These are phyloP conservation scores for Candida sanyiensis DNA, from an alignment of 805 yeast species.

Conservation along the genomic window DNA sequence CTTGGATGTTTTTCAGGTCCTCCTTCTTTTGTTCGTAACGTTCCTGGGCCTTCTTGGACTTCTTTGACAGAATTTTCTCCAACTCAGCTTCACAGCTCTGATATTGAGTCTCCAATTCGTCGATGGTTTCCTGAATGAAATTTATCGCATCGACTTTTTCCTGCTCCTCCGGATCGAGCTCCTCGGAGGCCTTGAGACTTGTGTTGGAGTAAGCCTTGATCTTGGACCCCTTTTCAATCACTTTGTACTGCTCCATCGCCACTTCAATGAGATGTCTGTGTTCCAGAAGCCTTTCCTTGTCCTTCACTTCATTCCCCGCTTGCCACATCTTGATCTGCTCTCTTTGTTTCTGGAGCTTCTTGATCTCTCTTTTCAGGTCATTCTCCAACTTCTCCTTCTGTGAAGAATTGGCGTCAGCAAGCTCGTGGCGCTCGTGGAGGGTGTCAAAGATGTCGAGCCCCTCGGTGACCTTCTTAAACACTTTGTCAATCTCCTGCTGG, in stretches of 20 bases:
- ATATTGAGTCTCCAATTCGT: constrained; percentile 72
- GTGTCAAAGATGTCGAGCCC: constrained; percentile 82
- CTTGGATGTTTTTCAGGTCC: constrained; percentile 55
- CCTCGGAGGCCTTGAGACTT: constrained; percentile 66
- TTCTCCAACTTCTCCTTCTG: constrained; percentile 89
- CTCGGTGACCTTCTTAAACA: constrained; percentile 82
- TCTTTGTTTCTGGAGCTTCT: constrained; percentile 84
- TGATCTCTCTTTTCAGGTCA: constrained; percentile 90
- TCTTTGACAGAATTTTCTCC: constrained; percentile 47
- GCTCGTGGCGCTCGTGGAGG: constrained; percentile 77
- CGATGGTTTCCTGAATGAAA: constrained; percentile 67
- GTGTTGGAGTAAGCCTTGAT: constrained; percentile 91
- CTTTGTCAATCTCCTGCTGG: constrained; percentile 75
- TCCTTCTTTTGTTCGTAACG: constrained; percentile 51
- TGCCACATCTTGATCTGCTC: constrained; percentile 96
- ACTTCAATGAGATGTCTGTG: constrained; percentile 62
- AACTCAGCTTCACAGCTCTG: constrained; percentile 73
- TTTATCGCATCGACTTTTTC: constrained; percentile 68
- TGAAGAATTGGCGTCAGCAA: constrained; percentile 63
- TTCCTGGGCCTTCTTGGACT: constrained; percentile 50
- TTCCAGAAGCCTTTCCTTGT: constrained; percentile 73
- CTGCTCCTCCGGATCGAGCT: constrained; percentile 68
- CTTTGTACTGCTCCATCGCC: constrained; percentile 95
- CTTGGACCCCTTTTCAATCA: constrained; percentile 86
- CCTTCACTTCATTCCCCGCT: constrained; percentile 83